Evolutionary conservation across 2,329 filamentous ascomycete genomes (phyloP).

Genomic region (Ophiosphaerella narmari): DNA sequence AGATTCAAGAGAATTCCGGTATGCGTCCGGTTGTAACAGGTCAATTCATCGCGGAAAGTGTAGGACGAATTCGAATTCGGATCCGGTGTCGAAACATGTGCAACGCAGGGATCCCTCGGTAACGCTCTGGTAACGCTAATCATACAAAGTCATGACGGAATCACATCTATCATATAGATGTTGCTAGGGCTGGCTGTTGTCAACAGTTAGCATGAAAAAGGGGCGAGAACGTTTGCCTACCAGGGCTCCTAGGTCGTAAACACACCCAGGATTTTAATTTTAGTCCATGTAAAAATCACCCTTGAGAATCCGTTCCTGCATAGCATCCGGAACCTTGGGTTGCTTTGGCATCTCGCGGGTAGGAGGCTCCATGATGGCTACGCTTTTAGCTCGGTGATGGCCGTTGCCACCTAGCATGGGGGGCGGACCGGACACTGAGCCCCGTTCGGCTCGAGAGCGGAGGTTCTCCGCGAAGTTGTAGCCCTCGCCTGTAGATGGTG

Average conservation of each 20-base stretch:
- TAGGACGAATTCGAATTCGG: too few relatives aligned
- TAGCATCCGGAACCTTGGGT: constrained; percentile 72
- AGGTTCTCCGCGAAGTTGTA: constrained; percentile 98
- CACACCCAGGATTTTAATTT: constrained; percentile 57
- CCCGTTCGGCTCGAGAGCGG: constrained; percentile 85
- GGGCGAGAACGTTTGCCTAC: constrained; percentile 4
- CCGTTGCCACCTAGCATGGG: constrained; percentile 15
- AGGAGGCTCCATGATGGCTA: constrained; percentile 65
- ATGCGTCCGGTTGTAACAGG: too few relatives aligned
- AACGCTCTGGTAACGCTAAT: too few relatives aligned
- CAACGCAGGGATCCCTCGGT: too few relatives aligned
- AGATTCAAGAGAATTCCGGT: too few relatives aligned
- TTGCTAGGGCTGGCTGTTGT: too few relatives aligned
- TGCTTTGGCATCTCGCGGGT: constrained; percentile 63
- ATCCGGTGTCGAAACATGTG: too few relatives aligned
- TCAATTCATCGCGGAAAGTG: too few relatives aligned
- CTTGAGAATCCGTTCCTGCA: constrained; percentile 96
- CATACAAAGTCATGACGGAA: too few relatives aligned
- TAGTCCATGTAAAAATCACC: constrained; percentile 98
- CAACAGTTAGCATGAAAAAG: neutral
- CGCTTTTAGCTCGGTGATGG: constrained; percentile 72
- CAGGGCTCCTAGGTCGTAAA: neutral
- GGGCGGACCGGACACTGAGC: constrained; percentile 57
- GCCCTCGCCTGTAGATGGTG: constrained; percentile 75
- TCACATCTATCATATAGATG: too few relatives aligned